Conservation (phyloP, 768 basidiomycete genomes). For the Kockovaella imperatae region DNA sequence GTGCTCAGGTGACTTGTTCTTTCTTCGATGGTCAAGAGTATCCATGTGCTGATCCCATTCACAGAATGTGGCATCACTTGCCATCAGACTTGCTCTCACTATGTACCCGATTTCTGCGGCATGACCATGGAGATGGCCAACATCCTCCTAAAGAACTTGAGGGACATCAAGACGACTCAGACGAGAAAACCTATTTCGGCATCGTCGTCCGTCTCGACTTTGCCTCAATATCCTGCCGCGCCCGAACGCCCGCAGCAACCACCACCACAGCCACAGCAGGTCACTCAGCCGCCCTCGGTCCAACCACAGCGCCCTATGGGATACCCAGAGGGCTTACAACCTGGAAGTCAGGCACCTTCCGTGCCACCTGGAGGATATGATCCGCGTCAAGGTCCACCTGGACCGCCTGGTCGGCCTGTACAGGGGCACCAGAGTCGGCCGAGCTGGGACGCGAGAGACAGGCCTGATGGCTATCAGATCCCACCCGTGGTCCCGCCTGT, state of each 20-base stretch:
- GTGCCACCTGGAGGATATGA: no score
- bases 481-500: no score
- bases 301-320: background rate
- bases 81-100: slow-evolving; percentile 92
- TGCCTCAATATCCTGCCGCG: slow-evolving; percentile 14
- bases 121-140: slow-evolving; percentile 99
- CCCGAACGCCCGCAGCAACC: slow-evolving; percentile 8
- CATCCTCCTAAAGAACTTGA: slow-evolving; percentile 77
- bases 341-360: no score
- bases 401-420: no score
- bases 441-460: no score
- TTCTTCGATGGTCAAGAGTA: background rate
- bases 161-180: slow-evolving; percentile 66
- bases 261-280: slow-evolving; percentile 10
- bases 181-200: slow-evolving; percentile 37
- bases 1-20: slow-evolving; percentile 55
- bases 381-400: no score
- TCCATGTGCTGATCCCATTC: slow-evolving; percentile 1
- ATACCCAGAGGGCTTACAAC: no score
- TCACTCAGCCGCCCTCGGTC: slow-evolving; percentile 11
- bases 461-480: no score
- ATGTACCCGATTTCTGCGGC: slow-evolving; percentile 98
- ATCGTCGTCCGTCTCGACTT: slow-evolving; percentile 25
- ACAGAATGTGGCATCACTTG: slow-evolving; percentile 89
- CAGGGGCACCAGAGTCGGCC: no score